These are phyloP conservation scores for Phalaenopsis equestris DNA, from an alignment of 106 monocot genomes.

Conservation along the genomic window DNA sequence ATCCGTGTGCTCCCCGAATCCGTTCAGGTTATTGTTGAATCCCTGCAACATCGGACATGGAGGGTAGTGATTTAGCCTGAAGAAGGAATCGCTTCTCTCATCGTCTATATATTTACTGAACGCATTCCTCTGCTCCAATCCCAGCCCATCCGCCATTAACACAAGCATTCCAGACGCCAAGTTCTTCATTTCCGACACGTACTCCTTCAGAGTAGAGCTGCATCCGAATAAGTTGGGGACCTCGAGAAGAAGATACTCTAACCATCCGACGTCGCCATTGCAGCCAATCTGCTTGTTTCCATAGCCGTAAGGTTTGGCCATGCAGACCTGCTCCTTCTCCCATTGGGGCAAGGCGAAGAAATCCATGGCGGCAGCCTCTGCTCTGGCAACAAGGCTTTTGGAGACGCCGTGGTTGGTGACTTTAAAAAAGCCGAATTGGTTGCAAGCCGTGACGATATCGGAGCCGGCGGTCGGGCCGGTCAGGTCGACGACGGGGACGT, in stretches of 20 bases:
- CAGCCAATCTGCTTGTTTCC: conserved; percentile 53
- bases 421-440: conserved; percentile 23
- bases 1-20: conserved; percentile 57
- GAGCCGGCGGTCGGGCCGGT: not conserved
- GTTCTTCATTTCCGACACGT: conserved; percentile 26
- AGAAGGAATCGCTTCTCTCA: conserved; percentile 41
- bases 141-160: conserved; percentile 51
- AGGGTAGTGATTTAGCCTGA: conserved; percentile 70
- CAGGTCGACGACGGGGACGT: conserved; percentile 12
- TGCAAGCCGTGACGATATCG: conserved; percentile 10
- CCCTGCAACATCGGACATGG: conserved; percentile 26
- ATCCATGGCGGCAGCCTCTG: conserved; percentile 9
- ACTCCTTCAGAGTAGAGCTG: conserved; percentile 46
- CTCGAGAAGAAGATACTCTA: conserved; percentile 64
- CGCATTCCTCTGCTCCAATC: conserved; percentile 18
- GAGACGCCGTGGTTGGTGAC: conserved; percentile 22
- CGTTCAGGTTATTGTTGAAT: conserved; percentile 22
- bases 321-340: conserved; percentile 20
- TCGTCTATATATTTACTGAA: conserved; percentile 33
- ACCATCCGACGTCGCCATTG: conserved; percentile 69
- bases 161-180: conserved; percentile 36
- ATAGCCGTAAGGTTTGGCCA: conserved; percentile 45
- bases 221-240: conserved; percentile 1
- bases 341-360: conserved; percentile 9
- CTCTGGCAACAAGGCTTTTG: not conserved